Evolutionary conservation across 306 rosid genomes (phyloP).

Genomic region (Datisca glomerata): DNA sequence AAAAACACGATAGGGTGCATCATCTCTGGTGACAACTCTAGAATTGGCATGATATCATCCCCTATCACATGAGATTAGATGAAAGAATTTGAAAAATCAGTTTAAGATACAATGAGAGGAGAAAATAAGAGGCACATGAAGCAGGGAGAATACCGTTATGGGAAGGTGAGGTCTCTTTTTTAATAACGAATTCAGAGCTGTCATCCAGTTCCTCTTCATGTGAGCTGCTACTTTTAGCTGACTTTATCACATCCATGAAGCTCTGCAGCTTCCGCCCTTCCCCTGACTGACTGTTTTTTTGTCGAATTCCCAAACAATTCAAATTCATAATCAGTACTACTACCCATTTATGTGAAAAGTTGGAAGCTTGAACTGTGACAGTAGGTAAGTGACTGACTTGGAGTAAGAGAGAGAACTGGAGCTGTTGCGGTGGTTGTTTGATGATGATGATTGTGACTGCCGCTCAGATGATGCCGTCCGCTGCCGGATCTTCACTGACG

Average conservation of each 20-base stretch:
- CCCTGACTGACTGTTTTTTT: conserved; percentile 25
- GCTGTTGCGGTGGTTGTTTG: conserved; percentile 50
- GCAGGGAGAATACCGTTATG: conserved; percentile 50
- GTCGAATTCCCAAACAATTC: background rate
- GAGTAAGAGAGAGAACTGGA: conserved; percentile 57
- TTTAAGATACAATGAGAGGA: background rate
- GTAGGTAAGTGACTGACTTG: conserved; percentile 34
- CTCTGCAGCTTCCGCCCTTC: conserved; percentile 65
- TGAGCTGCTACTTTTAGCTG: conserved; percentile 41
- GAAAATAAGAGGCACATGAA: background rate
- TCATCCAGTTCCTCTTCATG: conserved; percentile 54
- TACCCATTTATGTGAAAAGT: background rate
- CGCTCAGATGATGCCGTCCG: conserved; percentile 56
- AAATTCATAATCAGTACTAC: background rate
- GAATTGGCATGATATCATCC: no score
- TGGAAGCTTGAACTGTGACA: background rate
- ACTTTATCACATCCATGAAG: conserved; percentile 73
- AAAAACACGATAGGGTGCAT: background rate
- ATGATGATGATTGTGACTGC: conserved; percentile 63
- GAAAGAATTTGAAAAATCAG: background rate
- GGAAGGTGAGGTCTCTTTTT: conserved; percentile 47
- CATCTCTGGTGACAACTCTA: no score
- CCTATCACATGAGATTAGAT: no score
- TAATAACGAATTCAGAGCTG: conserved; percentile 46
- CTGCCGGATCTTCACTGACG: conserved; percentile 37